Evolutionary conservation across 257 asterid genomes (phyloP).

Genomic region (Solanum phureja): DNA sequence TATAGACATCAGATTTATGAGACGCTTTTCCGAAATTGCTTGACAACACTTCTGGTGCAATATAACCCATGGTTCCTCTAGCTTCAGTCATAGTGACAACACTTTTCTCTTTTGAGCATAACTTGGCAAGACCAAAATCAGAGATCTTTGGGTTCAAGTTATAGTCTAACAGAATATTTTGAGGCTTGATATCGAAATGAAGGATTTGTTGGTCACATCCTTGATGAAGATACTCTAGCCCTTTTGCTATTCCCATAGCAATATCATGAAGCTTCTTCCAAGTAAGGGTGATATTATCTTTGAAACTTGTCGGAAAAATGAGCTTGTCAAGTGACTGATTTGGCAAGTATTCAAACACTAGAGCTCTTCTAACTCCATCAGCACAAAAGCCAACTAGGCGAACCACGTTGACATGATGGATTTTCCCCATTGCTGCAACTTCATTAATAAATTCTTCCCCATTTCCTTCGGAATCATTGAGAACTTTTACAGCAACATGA

Average conservation of each 20-base stretch:
- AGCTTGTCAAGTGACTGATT: slow-evolving; percentile 26
- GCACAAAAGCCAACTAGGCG: slow-evolving; percentile 34
- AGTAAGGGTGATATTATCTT: background rate
- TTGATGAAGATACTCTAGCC: slow-evolving; percentile 18
- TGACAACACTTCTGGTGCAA: slow-evolving; percentile 28
- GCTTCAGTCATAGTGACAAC: slow-evolving; percentile 18
- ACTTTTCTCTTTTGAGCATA: slow-evolving; percentile 13
- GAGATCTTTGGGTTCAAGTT: slow-evolving; percentile 14
- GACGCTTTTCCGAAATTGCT: slow-evolving; percentile 23
- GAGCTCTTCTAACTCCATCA: slow-evolving; percentile 23
- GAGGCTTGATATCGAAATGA: slow-evolving; percentile 16
- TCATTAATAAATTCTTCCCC: slow-evolving; percentile 42
- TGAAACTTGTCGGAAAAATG: slow-evolving; percentile 5
- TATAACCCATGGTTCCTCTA: slow-evolving; percentile 24
- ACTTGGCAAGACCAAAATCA: slow-evolving; percentile 29
- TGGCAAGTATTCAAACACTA: slow-evolving; percentile 26
- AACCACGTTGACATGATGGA: slow-evolving; percentile 23
- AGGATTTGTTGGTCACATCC: slow-evolving; percentile 10
- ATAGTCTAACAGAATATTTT: background rate
- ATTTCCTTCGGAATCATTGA: slow-evolving; percentile 14
- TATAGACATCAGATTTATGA: slow-evolving; percentile 26
- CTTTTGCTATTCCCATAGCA: slow-evolving; percentile 22
- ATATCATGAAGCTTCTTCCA: slow-evolving; percentile 7
- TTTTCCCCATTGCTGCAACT: slow-evolving; percentile 27
- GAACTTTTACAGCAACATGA: slow-evolving; percentile 23